Evolutionary conservation across 1,139 yeast genomes (phyloP), one percentile per base, ranked within the genome.

Genomic region (Taphrina deformans): DNA sequence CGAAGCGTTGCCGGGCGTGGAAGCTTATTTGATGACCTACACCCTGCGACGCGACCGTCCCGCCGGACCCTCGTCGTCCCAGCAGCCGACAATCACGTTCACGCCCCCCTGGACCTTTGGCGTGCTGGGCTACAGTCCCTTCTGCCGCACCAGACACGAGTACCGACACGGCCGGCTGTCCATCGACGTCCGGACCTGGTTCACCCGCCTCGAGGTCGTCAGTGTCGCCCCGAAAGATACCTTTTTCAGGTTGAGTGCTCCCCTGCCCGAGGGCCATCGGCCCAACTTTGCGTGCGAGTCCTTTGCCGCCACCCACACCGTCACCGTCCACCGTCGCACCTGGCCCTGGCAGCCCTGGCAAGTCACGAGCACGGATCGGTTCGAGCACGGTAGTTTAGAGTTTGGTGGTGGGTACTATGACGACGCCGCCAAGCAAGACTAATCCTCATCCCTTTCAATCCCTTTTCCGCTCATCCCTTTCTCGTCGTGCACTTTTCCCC

Each of bases 301-400:
- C 10, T 59, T 59, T 59, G 63, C 55, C 16, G 63, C 63, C 26
- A 50, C 63, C 10, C 50, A 35, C 21, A 14, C 26, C 3, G 46
- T 59, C 40, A 29, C 55, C 21, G 41, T 52, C 10, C 50, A 59
- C 40, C 7, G 24, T 9, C 55, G 63, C 10, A 12, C 48, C 10
- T 59, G 55, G 51, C 63, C 63, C 5, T 50, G 63, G 56, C 50
- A 38, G 29, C 50, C 55, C 12, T 59, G 63, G 63, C n/a, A n/a
- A 18, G 40, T 35, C 51, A 26, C 23, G 7, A 35, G 35, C 14
- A 10, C n/a, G 14, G 63, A 59, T 24, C 5, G 6, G 16, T 52
- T 51, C n/a, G 21, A 18, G 21, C 50, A 59, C 16, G 56, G 40
- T n/a, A 59, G 63, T 40, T 35, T 59, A 10, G 63, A 59, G 29